Percentiles rank a stretch among this genome's conserved stretches.
Evolutionary conservation across 2,329 filamentous ascomycete genomes (phyloP).

Genomic region (Teratosphaeria destructans): DNA sequence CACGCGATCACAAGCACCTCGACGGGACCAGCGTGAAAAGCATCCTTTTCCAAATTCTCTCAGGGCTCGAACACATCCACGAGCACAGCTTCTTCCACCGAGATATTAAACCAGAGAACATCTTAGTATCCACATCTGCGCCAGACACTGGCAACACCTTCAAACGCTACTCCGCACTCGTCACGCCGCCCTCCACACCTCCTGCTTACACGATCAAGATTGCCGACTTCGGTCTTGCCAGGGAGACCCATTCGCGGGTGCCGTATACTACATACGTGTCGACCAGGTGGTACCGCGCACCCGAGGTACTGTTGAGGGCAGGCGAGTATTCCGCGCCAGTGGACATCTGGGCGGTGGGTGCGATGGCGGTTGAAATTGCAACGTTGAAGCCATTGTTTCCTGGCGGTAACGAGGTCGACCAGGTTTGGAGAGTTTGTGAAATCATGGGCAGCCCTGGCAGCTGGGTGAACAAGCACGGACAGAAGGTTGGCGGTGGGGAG

Average conservation of each 20-base stretch:
- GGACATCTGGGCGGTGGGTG: constrained; percentile 96
- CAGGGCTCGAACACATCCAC: constrained; percentile 93
- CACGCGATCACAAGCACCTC: constrained; percentile 85
- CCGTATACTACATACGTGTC: constrained; percentile 98
- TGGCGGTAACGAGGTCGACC: constrained; percentile 94
- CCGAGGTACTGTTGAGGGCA: constrained; percentile 84
- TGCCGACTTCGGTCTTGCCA: constrained; percentile 92
- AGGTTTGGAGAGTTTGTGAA: constrained; percentile 97
- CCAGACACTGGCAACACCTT: constrained; percentile 77
- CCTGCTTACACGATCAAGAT: constrained; percentile 95
- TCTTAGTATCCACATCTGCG: constrained; percentile 84
- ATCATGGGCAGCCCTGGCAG: constrained; percentile 98
- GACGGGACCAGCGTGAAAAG: constrained; percentile 92
- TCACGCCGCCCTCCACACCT: constrained; percentile 90
- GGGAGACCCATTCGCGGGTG: constrained; percentile 90
- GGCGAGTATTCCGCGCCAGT: constrained; percentile 96
- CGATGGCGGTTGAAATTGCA: constrained; percentile 96
- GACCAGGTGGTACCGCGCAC: constrained; percentile 88
- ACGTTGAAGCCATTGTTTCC: constrained; percentile 95
- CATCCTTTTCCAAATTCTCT: constrained; percentile 93
- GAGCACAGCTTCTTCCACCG: constrained; percentile 96
- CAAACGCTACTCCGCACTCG: constrained; percentile 80
- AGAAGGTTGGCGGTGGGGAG: constrained; percentile 83
- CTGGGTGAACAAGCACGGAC: constrained; percentile 90
- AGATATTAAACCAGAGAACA: constrained; percentile 98